phyloP scores from a whole-genome alignment of 805 yeast genomes.

The Candida pini region DNA sequence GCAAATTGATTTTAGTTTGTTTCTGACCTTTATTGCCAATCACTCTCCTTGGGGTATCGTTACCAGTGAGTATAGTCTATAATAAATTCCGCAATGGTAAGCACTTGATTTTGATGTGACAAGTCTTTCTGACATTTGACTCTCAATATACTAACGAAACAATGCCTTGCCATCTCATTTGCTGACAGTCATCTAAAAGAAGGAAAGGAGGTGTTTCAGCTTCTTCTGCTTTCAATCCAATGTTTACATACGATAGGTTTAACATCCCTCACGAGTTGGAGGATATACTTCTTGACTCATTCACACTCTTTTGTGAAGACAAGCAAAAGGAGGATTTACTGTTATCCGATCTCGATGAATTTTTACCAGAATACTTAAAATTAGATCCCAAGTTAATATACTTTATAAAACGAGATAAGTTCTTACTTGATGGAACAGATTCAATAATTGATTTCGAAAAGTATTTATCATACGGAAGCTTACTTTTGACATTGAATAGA shows the following conservation, averaged over 20 bases:
- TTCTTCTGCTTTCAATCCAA: slow-evolving; percentile 14
- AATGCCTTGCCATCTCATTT: neutral
- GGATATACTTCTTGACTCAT: slow-evolving; percentile 38
- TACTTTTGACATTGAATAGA: slow-evolving; percentile 31
- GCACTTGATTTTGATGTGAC: too few relatives aligned
- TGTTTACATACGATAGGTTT: slow-evolving; percentile 13
- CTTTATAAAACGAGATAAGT: slow-evolving; percentile 24
- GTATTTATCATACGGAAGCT: slow-evolving; percentile 34
- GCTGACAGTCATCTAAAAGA: slow-evolving; percentile 2
- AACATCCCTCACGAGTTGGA: slow-evolving; percentile 39
- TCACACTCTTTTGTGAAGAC: slow-evolving; percentile 35
- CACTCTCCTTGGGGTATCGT: too few relatives aligned
- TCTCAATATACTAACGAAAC: too few relatives aligned
- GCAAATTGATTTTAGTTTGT: too few relatives aligned
- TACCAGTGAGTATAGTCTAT: too few relatives aligned
- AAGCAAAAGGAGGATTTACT: slow-evolving; percentile 32
- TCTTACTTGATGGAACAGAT: slow-evolving; percentile 33
- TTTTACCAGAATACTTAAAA: slow-evolving; percentile 24
- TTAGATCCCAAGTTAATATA: slow-evolving; percentile 26
- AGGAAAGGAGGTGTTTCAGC: slow-evolving; percentile 1
- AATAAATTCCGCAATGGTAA: too few relatives aligned
- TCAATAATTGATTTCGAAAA: slow-evolving; percentile 44
- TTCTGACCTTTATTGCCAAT: too few relatives aligned
- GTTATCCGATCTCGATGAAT: slow-evolving; percentile 23
- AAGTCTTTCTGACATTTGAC: too few relatives aligned